phyloP scores from a whole-genome alignment of 306 rosid genomes.

The Pyrus pyrifolia region DNA sequence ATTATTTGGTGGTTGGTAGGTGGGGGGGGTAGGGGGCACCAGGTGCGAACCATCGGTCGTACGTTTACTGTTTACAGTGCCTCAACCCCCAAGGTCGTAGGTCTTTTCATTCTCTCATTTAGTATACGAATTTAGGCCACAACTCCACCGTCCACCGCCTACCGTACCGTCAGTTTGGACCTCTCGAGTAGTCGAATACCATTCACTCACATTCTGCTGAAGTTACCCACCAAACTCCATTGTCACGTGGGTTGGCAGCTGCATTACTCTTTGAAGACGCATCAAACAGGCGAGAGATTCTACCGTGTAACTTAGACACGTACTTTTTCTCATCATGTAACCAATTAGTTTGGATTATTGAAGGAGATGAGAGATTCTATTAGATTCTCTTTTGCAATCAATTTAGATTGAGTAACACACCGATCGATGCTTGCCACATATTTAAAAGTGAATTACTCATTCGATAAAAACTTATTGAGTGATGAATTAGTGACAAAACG shows the following conservation, averaged over 20 bases:
- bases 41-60: conserved; percentile 4
- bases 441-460: not conserved
- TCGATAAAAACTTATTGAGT: not conserved
- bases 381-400: too few species aligned
- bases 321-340: too few species aligned
- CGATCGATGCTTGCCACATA: not conserved
- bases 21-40: not conserved
- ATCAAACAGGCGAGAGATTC: not conserved
- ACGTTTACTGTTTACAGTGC: not conserved
- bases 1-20: conserved; percentile 8
- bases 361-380: too few species aligned
- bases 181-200: not conserved
- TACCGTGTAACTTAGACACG: not conserved
- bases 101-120: not conserved
- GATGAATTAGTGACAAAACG: too few species aligned
- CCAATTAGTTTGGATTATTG: too few species aligned
- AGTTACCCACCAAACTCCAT: not conserved
- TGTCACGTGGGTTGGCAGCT: not conserved
- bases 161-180: not conserved
- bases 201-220: not conserved
- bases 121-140: too few species aligned
- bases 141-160: too few species aligned
- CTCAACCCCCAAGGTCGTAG: not conserved
- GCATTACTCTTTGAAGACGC: not conserved
- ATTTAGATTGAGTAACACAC: too few species aligned